Base-by-base conservation (phyloP, 768 basidiomycete species). In the Epithele typhae region DNA sequence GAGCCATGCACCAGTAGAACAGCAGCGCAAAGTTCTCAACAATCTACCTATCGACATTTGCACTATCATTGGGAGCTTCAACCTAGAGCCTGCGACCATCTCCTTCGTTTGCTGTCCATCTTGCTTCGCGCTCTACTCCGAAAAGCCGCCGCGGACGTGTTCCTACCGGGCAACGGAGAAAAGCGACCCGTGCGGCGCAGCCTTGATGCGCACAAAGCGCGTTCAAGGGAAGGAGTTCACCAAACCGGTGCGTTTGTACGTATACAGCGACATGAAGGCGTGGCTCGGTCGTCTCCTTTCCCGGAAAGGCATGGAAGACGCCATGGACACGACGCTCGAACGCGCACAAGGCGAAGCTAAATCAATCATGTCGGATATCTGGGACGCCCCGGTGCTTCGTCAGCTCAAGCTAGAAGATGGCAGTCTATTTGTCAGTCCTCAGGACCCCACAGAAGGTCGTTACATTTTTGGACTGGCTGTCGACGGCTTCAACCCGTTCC, bases 401-500 rank as follows among this genome's bases (percentile, higher is more conserved):
- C 25, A 41, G 18, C 18, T 41, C n/a, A 7, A 14, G 18, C 12
- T 27, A 25, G 22, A 27, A 15, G 30, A 48, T 21, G 25, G 36
- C 19, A 5, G 17, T 3, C 38, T 35, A 12, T 40, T 48, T 17
- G 21, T 35, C 15, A n/a, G n/a, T n/a, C n/a, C n/a, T n/a, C n/a
- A n/a, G n/a, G 10, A 25, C 34, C 33, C 10, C 21, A 39, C 25
- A 2, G 27, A 48, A 27, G 21, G 18, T n/a, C 38, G 38, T 8
- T 35, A 46, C 10, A 33, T 44, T 12, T 48, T 35, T 40, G 27
- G 24, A 9, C 38, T 53, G 17, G 18, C 40, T 2, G 33, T 48
- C 7, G 51, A 53, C 25, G 19, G 41, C 1, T 55, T 55, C 53
- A 50, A 55, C 34, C 53, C 49, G 2, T 51, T 43, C 33, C 40